Conservation (phyloP, 495 filamentous ascomycete species). For the Podospora sp. region DNA sequence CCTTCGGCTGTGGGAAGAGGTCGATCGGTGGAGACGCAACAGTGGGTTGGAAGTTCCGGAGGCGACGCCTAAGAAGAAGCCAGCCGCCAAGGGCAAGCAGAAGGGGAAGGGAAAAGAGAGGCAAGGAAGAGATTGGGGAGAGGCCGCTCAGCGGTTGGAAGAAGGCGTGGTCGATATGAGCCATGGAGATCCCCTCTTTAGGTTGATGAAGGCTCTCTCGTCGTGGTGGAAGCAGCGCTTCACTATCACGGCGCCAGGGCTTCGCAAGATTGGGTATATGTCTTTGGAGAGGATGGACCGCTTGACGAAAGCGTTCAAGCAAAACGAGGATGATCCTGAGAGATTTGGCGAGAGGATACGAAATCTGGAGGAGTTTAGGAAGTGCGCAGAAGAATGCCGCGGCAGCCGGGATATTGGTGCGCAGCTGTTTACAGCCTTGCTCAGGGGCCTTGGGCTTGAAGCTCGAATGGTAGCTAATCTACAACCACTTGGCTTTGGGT, state of each 20-base stretch:
- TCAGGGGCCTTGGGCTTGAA: slow-evolving; percentile 82
- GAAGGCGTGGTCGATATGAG: slow-evolving; percentile 70
- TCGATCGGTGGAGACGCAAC: slow-evolving; percentile 71
- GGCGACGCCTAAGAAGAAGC: slow-evolving; percentile 27
- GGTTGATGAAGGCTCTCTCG: slow-evolving; percentile 72
- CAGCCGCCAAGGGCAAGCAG: slow-evolving; percentile 34
- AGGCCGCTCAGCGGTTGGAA: slow-evolving; percentile 67
- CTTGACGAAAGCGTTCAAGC: slow-evolving; percentile 63
- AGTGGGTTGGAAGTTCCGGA: slow-evolving; percentile 61
- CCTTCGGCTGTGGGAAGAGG: slow-evolving; percentile 64
- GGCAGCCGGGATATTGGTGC: slow-evolving; percentile 88
- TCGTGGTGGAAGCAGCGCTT: slow-evolving; percentile 90
- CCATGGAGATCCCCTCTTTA: slow-evolving; percentile 77
- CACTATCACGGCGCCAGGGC: slow-evolving; percentile 69
- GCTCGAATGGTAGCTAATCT: slow-evolving; percentile 79
- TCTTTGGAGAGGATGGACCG: slow-evolving; percentile 66
- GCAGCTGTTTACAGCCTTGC: slow-evolving; percentile 85
- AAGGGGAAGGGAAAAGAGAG: slow-evolving; percentile 46
- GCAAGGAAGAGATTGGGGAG: slow-evolving; percentile 72
- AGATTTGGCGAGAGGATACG: slow-evolving; percentile 74
- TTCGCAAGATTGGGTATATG: slow-evolving; percentile 91
- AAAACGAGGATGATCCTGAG: slow-evolving; percentile 62
- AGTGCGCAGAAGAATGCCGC: slow-evolving; percentile 67
- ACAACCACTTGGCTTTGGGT: slow-evolving; percentile 89
- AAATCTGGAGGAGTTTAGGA: slow-evolving; percentile 65